phyloP scores from a whole-genome alignment of 83 land plant genomes.

The Diphasiastrum complanatum region DNA sequence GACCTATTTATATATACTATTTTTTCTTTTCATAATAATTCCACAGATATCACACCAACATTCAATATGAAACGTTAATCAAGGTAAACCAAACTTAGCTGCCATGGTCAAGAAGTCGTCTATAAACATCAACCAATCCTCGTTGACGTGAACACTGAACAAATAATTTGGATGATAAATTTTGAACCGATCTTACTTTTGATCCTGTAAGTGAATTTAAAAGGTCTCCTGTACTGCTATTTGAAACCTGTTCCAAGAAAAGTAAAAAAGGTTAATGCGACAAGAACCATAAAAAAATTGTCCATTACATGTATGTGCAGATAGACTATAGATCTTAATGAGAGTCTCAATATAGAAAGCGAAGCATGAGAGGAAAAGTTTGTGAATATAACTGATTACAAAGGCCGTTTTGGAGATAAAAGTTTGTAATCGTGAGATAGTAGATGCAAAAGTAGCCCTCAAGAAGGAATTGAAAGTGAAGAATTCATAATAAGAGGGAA shows the following conservation, averaged over 20 bases:
- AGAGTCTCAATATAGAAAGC: background rate
- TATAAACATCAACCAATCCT: constrained; percentile 83
- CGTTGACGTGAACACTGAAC: constrained; percentile 88
- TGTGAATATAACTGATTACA: too few species aligned
- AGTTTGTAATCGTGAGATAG: too few species aligned
- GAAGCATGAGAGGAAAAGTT: background rate
- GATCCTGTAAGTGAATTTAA: constrained; percentile 64
- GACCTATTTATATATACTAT: too few species aligned
- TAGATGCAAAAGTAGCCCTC: too few species aligned
- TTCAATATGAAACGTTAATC: background rate
- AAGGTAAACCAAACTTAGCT: constrained; percentile 1
- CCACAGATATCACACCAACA: background rate
- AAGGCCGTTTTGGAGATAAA: too few species aligned
- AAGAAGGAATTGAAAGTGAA: too few species aligned
- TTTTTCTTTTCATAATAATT: too few species aligned
- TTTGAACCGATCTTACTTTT: constrained; percentile 76
- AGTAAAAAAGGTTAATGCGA: background rate
- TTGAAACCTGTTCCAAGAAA: constrained; percentile 49
- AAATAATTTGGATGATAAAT: constrained; percentile 79
- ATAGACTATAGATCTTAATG: too few species aligned
- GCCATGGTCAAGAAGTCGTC: constrained; percentile 67
- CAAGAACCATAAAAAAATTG: background rate
- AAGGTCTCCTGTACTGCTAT: constrained; percentile 58
- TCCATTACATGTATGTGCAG: background rate
- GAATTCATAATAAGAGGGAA: too few species aligned